phyloP scores from a whole-genome alignment of 2,329 filamentous ascomycete genomes.

The Endoconidiophora polonica region DNA sequence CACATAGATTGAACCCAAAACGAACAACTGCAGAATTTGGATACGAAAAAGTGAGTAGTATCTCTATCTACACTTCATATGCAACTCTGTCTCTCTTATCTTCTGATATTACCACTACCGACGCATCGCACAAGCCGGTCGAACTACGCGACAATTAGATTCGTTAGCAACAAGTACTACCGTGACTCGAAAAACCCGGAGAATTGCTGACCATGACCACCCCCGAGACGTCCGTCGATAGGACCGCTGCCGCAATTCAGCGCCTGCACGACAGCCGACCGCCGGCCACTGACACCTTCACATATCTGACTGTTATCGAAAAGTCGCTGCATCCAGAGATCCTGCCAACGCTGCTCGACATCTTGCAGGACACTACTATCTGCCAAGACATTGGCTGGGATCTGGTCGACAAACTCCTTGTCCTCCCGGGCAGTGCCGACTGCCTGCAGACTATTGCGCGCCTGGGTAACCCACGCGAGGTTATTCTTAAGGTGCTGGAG shows the following conservation, averaged over 20 bases:
- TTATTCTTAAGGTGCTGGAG: conserved; percentile 66
- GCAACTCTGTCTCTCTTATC: not conserved
- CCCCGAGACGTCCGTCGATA: not conserved
- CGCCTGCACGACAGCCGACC: conserved; percentile 33
- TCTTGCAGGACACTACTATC: conserved; percentile 50
- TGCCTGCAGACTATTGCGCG: conserved; percentile 61
- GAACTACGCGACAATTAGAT: not conserved
- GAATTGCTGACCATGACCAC: not conserved
- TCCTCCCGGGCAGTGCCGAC: conserved; percentile 47
- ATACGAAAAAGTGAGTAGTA: not conserved
- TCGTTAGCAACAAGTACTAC: not conserved
- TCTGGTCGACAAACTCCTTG: conserved; percentile 56
- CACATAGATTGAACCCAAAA: conserved; percentile 1
- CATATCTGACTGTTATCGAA: conserved; percentile 64
- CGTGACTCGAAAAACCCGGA: not conserved
- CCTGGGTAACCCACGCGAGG: conserved; percentile 64
- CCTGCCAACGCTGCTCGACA: conserved; percentile 49
- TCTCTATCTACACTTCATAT: not conserved
- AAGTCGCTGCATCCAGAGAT: conserved; percentile 51
- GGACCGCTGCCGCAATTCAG: conserved; percentile 25
- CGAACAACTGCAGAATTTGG: not conserved
- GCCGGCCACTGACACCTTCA: conserved; percentile 47
- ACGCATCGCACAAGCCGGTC: not conserved
- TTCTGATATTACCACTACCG: too few species aligned
- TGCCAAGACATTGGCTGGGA: conserved; percentile 74